Evolutionary conservation across 768 basidiomycete genomes (phyloP).

Genomic region (Rhodotorula kratochvilovae): DNA sequence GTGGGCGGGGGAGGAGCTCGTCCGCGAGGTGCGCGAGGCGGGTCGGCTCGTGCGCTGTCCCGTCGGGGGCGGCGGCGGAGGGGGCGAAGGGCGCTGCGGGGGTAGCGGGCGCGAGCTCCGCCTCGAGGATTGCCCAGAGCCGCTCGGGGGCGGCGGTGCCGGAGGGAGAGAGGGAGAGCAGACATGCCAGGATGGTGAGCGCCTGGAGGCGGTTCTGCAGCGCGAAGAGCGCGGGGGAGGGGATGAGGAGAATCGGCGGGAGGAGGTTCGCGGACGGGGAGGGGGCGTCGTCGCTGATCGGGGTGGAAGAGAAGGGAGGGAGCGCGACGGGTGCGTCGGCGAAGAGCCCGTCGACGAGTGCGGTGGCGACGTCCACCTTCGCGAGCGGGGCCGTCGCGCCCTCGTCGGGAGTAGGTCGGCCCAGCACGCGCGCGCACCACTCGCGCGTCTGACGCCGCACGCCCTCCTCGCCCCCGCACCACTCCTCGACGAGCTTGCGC

Average conservation of each 20-base stretch:
- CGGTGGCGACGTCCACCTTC: background rate
- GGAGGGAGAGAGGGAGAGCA: constrained; percentile 1
- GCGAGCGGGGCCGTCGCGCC: background rate
- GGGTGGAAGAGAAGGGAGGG: background rate
- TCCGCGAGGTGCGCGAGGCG: constrained; percentile 18
- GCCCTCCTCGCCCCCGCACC: background rate
- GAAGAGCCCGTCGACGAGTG: constrained; percentile 21
- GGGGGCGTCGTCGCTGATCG: background rate
- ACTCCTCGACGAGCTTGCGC: background rate
- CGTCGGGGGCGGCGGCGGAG: background rate
- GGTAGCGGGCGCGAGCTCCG: background rate
- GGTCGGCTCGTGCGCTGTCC: background rate
- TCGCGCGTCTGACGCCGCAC: background rate
- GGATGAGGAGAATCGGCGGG: constrained; percentile 18
- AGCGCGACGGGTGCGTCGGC: background rate
- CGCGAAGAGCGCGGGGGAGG: constrained; percentile 5
- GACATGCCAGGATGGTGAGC: constrained; percentile 30
- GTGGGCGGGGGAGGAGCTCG: constrained; percentile 13
- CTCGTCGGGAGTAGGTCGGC: background rate
- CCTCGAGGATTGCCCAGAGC: constrained; percentile 10
- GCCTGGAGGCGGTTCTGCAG: constrained; percentile 33
- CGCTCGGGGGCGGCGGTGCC: background rate
- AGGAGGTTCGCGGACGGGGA: background rate
- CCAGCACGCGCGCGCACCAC: background rate
- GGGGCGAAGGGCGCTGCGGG: background rate